Conservation (phyloP, 805 yeast species). For the Myxozyma vanderwaltii region DNA sequence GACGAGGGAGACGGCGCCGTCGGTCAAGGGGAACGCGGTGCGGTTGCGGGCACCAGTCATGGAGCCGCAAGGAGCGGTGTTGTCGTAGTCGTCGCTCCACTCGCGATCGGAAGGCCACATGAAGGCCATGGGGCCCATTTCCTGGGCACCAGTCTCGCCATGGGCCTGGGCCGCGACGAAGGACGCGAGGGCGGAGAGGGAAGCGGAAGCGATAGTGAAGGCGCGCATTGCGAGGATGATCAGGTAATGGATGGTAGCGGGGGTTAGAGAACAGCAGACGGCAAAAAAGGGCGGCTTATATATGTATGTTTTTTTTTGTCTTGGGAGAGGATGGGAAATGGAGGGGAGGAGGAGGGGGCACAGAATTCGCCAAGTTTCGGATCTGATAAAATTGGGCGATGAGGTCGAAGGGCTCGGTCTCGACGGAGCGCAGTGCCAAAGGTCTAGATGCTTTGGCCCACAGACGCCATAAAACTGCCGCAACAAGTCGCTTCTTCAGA, state of each 20-base stretch:
- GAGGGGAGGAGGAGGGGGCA: too few relatives aligned
- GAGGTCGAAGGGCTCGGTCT: too few relatives aligned
- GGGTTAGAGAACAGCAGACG: too few relatives aligned
- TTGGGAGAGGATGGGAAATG: too few relatives aligned
- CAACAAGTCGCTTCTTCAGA: too few relatives aligned
- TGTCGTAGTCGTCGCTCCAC: conserved; percentile 52
- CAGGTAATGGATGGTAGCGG: background rate
- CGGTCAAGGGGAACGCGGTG: conserved; percentile 51
- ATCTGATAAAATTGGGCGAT: too few relatives aligned
- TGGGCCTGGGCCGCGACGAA: conserved; percentile 37
- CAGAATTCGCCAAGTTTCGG: too few relatives aligned
- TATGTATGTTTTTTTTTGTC: too few relatives aligned
- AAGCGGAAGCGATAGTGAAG: background rate
- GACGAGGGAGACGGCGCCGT: conserved; percentile 52
- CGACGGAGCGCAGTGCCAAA: too few relatives aligned
- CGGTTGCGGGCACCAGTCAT: conserved; percentile 45
- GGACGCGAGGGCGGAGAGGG: background rate
- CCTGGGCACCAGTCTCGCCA: conserved; percentile 44
- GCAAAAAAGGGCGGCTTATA: too few relatives aligned
- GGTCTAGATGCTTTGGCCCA: too few relatives aligned
- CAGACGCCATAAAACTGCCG: too few relatives aligned
- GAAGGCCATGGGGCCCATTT: conserved; percentile 48
- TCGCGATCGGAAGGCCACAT: conserved; percentile 50
- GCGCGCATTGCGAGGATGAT: background rate
- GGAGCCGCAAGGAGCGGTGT: conserved; percentile 53